phyloP scores from a whole-genome alignment of 495 filamentous ascomycete genomes.

The Viridothelium virens region DNA sequence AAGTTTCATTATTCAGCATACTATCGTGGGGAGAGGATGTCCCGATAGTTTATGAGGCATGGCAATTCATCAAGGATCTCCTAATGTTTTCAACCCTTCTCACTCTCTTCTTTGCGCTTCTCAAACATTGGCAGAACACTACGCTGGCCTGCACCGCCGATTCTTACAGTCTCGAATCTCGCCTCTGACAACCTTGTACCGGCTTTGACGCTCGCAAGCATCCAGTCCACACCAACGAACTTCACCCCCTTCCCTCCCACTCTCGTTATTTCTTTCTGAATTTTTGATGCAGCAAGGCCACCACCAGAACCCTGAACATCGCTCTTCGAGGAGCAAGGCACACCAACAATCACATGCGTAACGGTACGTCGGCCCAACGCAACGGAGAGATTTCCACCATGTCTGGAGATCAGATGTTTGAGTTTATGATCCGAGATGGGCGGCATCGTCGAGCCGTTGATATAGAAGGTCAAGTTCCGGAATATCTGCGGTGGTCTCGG shows the following conservation, averaged over 20 bases:
- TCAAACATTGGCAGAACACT: slow-evolving; percentile 52
- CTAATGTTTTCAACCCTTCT: not conserved
- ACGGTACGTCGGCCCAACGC: slow-evolving; percentile 62
- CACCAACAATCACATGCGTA: slow-evolving; percentile 80
- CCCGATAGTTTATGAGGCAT: not conserved
- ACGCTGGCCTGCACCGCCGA: slow-evolving; percentile 53
- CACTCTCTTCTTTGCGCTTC: slow-evolving; percentile 14
- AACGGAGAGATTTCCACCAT: slow-evolving; percentile 64
- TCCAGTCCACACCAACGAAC: slow-evolving; percentile 79
- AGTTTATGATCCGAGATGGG: slow-evolving; percentile 77
- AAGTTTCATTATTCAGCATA: not conserved
- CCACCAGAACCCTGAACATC: slow-evolving; percentile 54
- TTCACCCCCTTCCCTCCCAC: slow-evolving; percentile 61
- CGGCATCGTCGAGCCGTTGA: slow-evolving; percentile 82
- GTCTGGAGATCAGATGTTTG: slow-evolving; percentile 63
- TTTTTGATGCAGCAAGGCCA: slow-evolving; percentile 69
- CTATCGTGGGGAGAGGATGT: not conserved
- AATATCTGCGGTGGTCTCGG: slow-evolving; percentile 47
- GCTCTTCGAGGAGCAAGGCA: slow-evolving; percentile 39
- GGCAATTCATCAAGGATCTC: not conserved
- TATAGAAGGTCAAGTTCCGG: slow-evolving; percentile 60
- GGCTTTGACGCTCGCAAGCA: slow-evolving; percentile 68
- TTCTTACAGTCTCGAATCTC: slow-evolving; percentile 53
- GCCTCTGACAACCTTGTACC: slow-evolving; percentile 68
- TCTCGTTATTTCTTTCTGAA: slow-evolving; percentile 69